Evolutionary conservation across 768 basidiomycete species (phyloP).

Genomic region (Tephrocybe rancida): DNA sequence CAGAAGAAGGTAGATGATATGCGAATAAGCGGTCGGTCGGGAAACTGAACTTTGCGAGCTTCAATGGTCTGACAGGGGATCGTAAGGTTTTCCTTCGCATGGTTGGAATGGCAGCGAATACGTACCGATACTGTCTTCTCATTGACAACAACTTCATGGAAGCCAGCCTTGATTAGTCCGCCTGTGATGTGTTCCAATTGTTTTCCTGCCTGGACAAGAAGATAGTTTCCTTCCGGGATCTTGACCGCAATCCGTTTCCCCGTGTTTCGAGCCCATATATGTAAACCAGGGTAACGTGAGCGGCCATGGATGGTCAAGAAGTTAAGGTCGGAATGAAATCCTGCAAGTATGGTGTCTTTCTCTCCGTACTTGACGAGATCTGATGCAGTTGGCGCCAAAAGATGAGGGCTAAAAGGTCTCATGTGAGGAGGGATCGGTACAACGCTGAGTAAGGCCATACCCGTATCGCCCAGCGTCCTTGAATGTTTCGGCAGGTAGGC

Average conservation of each 20-base stretch:
- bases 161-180: conserved; percentile 89
- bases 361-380: conserved; percentile 79
- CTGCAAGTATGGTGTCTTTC: conserved; percentile 86
- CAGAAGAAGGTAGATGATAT: conserved; percentile 97
- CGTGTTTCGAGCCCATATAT: conserved; percentile 95
- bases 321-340: conserved; percentile 94
- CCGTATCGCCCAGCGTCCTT: conserved; percentile 84
- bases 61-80: conserved; percentile 49
- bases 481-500: conserved; percentile 68
- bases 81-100: background rate
- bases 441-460: conserved; percentile 37
- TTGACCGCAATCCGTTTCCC: conserved; percentile 88
- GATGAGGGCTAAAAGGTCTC: conserved; percentile 55
- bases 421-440: background rate
- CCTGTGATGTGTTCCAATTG: conserved; percentile 89
- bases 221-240: conserved; percentile 78
- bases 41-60: conserved; percentile 53
- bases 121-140: conserved; percentile 71
- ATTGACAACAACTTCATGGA: conserved; percentile 93
- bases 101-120: background rate
- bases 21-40: conserved; percentile 87
- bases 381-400: conserved; percentile 93
- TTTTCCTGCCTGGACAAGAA: conserved; percentile 95
- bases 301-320: conserved; percentile 92
- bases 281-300: conserved; percentile 82